Evolutionary conservation across 495 filamentous ascomycete species (phyloP).

Genomic region (Baudoinia panamericana): DNA sequence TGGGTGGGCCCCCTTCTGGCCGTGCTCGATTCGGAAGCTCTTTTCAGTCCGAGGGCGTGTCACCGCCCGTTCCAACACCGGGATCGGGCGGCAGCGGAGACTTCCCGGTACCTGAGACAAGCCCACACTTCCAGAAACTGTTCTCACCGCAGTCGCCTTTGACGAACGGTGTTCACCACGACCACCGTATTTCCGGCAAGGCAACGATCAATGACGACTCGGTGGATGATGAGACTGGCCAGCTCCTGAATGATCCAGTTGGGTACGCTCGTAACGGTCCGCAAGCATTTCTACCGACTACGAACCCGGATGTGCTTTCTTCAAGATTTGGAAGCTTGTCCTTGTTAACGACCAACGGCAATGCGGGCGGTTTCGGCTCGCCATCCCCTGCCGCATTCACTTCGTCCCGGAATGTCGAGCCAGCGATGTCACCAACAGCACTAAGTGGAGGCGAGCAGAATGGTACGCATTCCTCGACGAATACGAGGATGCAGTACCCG

Average conservation of each 20-base stretch:
- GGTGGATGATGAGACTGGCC: conserved; percentile 69
- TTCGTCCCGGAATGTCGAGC: conserved; percentile 36
- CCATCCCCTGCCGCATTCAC: conserved; percentile 41
- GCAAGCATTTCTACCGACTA: conserved; percentile 43
- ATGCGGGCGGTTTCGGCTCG: conserved; percentile 31
- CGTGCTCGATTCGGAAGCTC: conserved; percentile 65
- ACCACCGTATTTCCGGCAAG: conserved; percentile 62
- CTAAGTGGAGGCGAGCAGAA: conserved; percentile 32
- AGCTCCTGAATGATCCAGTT: conserved; percentile 70
- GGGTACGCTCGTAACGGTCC: conserved; percentile 68
- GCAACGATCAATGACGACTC: conserved; percentile 72
- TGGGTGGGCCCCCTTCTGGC: conserved; percentile 47
- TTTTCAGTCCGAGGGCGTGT: conserved; percentile 64
- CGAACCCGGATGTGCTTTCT: conserved; percentile 61
- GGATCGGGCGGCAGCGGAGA: conserved; percentile 42
- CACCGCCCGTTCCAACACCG: conserved; percentile 41
- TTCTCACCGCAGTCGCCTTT: conserved; percentile 81
- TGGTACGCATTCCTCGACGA: conserved; percentile 44
- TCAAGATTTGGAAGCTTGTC: conserved; percentile 59
- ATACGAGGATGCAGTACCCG: conserved; percentile 59
- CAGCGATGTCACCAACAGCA: conserved; percentile 45
- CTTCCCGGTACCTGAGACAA: conserved; percentile 46
- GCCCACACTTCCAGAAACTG: conserved; percentile 53
- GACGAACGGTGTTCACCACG: conserved; percentile 56
- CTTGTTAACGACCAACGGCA: conserved; percentile 42